A percentile compares a stretch with the other conserved stretches of the same genome.
Evolutionary conservation across 2,329 filamentous ascomycete genomes (phyloP).

Genomic region (Dothistroma septosporum): DNA sequence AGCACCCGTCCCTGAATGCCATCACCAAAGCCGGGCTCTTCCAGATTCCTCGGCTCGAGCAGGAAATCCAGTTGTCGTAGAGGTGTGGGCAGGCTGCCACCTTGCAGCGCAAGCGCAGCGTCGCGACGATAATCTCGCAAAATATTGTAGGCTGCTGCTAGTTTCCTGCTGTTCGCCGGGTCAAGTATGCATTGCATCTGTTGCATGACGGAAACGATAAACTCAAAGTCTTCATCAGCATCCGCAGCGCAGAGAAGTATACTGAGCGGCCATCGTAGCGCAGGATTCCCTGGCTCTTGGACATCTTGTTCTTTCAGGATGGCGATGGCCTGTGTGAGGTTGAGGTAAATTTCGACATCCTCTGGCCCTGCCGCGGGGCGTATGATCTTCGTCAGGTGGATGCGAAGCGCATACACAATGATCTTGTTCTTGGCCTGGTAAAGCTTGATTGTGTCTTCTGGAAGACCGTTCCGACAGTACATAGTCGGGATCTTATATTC

Average conservation of each 20-base stretch:
- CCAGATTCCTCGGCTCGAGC: constrained; percentile 8
- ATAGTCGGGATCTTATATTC: constrained; percentile 7
- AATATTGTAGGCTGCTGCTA: constrained; percentile 5
- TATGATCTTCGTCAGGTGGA: constrained; percentile 16
- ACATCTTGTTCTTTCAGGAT: constrained; percentile 11
- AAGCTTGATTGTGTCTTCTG: neutral
- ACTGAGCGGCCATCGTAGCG: constrained; percentile 18
- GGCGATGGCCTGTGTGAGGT: constrained; percentile 4
- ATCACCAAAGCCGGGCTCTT: neutral
- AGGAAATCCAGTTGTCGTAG: constrained; percentile 14
- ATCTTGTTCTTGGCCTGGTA: constrained; percentile 18
- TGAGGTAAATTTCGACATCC: constrained; percentile 1
- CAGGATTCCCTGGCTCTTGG: constrained; percentile 13
- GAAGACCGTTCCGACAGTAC: neutral
- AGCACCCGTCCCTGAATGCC: neutral
- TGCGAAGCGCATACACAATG: constrained; percentile 7
- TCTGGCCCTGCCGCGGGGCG: neutral
- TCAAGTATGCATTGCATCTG: constrained; percentile 13
- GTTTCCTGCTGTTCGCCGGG: constrained; percentile 13
- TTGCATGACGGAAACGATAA: constrained; percentile 9
- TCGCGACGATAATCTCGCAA: neutral
- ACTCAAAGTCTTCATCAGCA: constrained; percentile 9
- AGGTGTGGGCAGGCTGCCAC: neutral
- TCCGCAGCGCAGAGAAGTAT: constrained; percentile 16
- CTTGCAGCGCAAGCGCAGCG: neutral